Conservation (phyloP, 2,329 filamentous ascomycete genomes). For the Fusarium graminum region DNA sequence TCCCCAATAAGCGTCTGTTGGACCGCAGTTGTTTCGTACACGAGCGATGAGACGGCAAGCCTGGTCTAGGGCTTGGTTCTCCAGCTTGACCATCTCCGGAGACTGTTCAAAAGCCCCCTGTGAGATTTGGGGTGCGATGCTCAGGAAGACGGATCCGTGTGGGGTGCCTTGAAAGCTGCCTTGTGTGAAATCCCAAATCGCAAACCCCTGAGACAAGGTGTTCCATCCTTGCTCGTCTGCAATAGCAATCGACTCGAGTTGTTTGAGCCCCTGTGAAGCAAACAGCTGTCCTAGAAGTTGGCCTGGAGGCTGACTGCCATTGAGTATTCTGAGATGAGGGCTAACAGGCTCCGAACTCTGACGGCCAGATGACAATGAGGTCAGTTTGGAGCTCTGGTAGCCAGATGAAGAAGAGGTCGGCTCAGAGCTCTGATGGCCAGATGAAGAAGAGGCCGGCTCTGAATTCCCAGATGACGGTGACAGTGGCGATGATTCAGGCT, state of each 20-base stretch:
- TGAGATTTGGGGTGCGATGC: slow-evolving; percentile 45
- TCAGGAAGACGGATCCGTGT: slow-evolving; percentile 46
- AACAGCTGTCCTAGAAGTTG: slow-evolving; percentile 28
- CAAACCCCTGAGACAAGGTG: slow-evolving; percentile 43
- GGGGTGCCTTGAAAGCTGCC: slow-evolving; percentile 34
- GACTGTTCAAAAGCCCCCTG: neutral
- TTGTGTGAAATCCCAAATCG: slow-evolving; percentile 48
- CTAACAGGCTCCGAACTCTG: neutral
- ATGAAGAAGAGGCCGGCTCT: too few relatives aligned
- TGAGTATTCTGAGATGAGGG: slow-evolving; percentile 9
- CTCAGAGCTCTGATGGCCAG: too few relatives aligned
- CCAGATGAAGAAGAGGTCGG: too few relatives aligned
- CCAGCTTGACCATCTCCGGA: neutral
- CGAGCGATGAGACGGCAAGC: neutral
- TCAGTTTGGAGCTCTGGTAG: too few relatives aligned
- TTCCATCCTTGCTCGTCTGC: slow-evolving; percentile 44
- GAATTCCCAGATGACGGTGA: too few relatives aligned
- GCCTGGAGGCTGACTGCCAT: slow-evolving; percentile 26
- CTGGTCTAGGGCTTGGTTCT: neutral
- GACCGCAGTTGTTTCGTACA: neutral
- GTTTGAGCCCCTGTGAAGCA: slow-evolving; percentile 42
- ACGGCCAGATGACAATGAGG: neutral
- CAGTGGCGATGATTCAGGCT: neutral
- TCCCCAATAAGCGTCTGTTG: neutral
- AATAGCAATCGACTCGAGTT: slow-evolving; percentile 42